These are phyloP conservation scores for Cubamyces lactineus DNA, from an alignment of 768 basidiomycete genomes.

Conservation along the genomic window DNA sequence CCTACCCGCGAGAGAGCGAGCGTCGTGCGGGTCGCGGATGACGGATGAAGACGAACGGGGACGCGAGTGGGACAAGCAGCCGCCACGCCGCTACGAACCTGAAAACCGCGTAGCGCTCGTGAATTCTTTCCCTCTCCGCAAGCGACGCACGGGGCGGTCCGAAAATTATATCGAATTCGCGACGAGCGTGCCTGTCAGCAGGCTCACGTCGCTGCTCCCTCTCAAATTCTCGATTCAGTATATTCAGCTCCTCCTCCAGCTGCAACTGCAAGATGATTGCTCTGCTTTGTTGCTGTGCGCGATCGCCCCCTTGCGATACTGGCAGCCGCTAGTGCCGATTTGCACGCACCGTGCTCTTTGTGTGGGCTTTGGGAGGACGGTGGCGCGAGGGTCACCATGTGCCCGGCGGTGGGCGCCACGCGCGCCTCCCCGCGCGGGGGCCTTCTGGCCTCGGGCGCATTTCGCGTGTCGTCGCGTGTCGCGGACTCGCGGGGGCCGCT, in stretches of 20 bases:
- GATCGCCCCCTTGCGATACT: not conserved
- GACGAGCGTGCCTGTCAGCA: slow-evolving; percentile 13
- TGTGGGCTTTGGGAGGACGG: too few species aligned
- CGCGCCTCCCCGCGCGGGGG: not conserved
- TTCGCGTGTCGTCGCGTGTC: slow-evolving; percentile 3
- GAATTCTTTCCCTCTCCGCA: slow-evolving; percentile 1
- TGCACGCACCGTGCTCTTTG: too few species aligned
- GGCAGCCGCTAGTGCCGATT: not conserved
- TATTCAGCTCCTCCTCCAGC: not conserved
- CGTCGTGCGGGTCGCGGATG: not conserved
- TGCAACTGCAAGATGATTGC: not conserved
- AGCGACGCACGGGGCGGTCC: slow-evolving; percentile 12
- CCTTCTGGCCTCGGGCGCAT: slow-evolving; percentile 1
- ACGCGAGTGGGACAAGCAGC: not conserved
- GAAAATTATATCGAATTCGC: slow-evolving; percentile 10
- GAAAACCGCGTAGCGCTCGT: slow-evolving; percentile 10
- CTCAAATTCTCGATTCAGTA: not conserved
- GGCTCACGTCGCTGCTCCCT: not conserved
- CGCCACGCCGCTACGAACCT: slow-evolving; percentile 22
- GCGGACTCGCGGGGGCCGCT: not conserved
- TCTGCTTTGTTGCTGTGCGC: not conserved
- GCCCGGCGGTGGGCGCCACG: too few species aligned
- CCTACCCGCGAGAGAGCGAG: not conserved
- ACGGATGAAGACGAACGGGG: slow-evolving; percentile 8
- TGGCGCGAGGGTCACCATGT: too few species aligned